These are phyloP conservation scores for Monosporascus sp. DNA, from an alignment of 2,329 filamentous ascomycete genomes.

Conservation along the genomic window DNA sequence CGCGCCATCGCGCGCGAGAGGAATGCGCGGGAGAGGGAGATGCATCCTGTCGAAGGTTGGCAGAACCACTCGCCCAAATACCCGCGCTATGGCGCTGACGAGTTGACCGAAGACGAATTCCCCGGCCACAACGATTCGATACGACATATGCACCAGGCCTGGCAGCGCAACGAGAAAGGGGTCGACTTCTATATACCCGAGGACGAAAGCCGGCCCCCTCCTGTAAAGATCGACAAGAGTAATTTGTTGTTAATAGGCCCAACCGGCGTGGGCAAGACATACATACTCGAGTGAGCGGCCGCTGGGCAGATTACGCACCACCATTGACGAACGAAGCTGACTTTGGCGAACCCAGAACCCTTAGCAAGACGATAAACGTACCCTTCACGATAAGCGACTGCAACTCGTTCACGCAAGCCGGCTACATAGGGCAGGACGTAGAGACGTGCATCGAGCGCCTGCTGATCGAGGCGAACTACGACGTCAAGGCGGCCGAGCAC, in stretches of 20 bases:
- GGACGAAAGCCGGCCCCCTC: conserved; percentile 36
- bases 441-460: conserved; percentile 90
- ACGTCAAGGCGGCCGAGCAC: conserved; percentile 75
- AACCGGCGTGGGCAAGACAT: conserved; percentile 92
- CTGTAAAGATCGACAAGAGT: conserved; percentile 85
- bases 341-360: conserved; percentile 54
- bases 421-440: conserved; percentile 97
- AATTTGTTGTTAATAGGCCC: conserved; percentile 89
- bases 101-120: conserved; percentile 46
- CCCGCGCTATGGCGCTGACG: conserved; percentile 28
- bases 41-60: conserved; percentile 76
- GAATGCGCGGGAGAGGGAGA: conserved; percentile 49
- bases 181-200: conserved; percentile 46
- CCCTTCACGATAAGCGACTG: conserved; percentile 95
- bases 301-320: not conserved
- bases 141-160: conserved; percentile 34
- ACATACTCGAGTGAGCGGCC: conserved; percentile 66
- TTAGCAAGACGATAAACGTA: conserved; percentile 88
- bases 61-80: conserved; percentile 11
- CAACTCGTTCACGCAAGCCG: conserved; percentile 91
- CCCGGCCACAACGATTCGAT: conserved; percentile 46
- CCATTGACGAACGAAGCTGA: not conserved
- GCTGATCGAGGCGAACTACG: conserved; percentile 84
- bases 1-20: conserved; percentile 68
- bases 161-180: conserved; percentile 25